Evolutionary conservation across 768 basidiomycete species (phyloP).

Genomic region (Mycena filopes): DNA sequence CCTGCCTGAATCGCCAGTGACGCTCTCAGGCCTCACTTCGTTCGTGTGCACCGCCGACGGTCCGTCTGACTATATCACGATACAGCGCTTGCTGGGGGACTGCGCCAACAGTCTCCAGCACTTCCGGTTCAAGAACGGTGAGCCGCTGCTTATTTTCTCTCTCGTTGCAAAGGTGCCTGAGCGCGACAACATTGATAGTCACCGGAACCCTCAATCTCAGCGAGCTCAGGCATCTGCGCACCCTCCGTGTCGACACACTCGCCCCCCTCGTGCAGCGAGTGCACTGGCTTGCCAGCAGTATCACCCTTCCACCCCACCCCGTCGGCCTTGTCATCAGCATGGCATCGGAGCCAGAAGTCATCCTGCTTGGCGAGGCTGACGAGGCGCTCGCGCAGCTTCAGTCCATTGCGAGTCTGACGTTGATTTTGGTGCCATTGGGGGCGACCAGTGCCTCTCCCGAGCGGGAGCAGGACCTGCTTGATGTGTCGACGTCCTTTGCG

Average conservation of each 20-base stretch:
- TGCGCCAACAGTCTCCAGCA: constrained; percentile 3
- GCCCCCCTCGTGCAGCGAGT: background rate
- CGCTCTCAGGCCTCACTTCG: constrained; percentile 12
- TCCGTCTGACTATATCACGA: background rate
- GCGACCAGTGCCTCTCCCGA: background rate
- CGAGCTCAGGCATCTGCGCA: background rate
- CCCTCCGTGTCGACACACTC: background rate
- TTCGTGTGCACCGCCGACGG: constrained; percentile 13
- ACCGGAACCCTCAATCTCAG: constrained; percentile 2
- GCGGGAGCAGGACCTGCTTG: constrained; percentile 5
- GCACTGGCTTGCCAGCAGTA: background rate
- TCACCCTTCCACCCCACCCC: background rate
- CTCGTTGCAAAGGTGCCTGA: background rate
- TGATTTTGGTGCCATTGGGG: background rate
- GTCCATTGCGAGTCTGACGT: background rate
- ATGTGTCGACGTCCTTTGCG: constrained; percentile 9
- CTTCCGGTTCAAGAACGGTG: constrained; percentile 13
- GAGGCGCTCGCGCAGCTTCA: background rate
- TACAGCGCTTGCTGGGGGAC: constrained; percentile 4
- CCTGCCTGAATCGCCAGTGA: constrained; percentile 21
- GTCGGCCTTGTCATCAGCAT: constrained; percentile 9
- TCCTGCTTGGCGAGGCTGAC: background rate
- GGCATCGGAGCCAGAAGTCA: background rate
- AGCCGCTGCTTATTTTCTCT: background rate
- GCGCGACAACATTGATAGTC: background rate